Base-by-base conservation (phyloP, 192 early-diverging fungal species). In the Podila minutissima region DNA sequence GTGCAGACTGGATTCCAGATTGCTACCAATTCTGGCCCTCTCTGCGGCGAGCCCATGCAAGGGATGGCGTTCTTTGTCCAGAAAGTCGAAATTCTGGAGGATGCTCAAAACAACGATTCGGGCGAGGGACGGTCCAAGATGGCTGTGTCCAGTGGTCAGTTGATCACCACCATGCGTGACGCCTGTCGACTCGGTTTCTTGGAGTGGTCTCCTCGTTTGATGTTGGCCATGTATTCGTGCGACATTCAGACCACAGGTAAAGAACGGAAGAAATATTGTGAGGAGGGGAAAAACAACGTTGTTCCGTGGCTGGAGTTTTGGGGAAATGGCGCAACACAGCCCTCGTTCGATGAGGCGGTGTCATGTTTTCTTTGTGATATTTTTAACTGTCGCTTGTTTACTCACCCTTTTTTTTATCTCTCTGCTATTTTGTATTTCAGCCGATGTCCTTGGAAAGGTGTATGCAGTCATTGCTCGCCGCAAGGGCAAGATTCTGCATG, bases 191-290 rank as follows among this genome's bases (percentile, higher is more conserved):
- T 91, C 41, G 93, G 93, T 7, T 98, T 98, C 74, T 77, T 99
- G 72, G 88, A 93, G 28, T 99, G 95, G 94, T 98, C 96, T 57
- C 95, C 97, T 17, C 91, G 98, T 15, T 83, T 99, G n/a, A 89
- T 94, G 78, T 83, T 98, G 71, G 98, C 98, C 37, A 98, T 95
- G 91, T 99, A 99, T 74, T 90, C 93, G 2, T 98, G 97, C 77
- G 98, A 98, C 74, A 93, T 99, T 59, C 97, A 99, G 77, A 92
- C 96, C 9, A 91, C 92, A n/a, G 86, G 92, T 93, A 84, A 82
- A 46, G 2, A 17, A 2, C 12, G 13, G 41, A 46, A 46, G 41
- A 46, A 46, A 46, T 13, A 37, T 10, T 37, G 3, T 35, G 33
- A 35, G 35, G 35, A 10, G 1, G 35, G 35, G 10, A 37, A 46